Conservation (phyloP, 129 eudicot genomes). For the Sambucus nigra region DNA sequence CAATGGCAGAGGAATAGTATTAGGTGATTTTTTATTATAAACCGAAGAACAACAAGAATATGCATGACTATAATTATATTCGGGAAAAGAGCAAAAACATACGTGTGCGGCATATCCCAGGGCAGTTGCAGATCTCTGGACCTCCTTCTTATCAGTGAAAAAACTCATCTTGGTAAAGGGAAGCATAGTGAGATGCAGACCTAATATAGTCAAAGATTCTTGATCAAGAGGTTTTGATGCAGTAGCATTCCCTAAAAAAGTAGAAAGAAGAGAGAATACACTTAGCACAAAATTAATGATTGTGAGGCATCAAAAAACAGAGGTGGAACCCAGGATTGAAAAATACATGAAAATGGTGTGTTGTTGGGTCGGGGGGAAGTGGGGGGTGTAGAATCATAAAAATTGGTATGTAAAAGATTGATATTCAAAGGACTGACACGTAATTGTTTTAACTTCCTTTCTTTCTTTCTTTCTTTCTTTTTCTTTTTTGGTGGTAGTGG, state of each 20-base stretch:
- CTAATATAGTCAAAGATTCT: conserved; percentile 74
- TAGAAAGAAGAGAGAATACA: conserved; percentile 6
- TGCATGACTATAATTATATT: neutral
- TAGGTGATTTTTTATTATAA: conserved; percentile 4
- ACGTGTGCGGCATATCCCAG: conserved; percentile 98
- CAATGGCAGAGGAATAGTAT: neutral
- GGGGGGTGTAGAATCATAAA: no score
- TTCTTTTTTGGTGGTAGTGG: no score
- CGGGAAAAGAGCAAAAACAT: conserved; percentile 24
- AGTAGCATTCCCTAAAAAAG: conserved; percentile 48
- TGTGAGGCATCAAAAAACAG: no score
- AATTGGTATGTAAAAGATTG: no score
- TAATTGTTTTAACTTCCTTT: no score
- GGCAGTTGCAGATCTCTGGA: conserved; percentile 92
- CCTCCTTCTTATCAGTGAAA: conserved; percentile 93
- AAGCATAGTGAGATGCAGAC: conserved; percentile 70
- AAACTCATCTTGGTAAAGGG: conserved; percentile 83
- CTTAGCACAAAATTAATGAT: neutral
- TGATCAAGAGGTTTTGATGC: conserved; percentile 59
- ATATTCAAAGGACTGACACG: no score
- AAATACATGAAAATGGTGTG: no score
- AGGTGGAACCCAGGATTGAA: no score
- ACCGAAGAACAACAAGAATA: conserved; percentile 1
- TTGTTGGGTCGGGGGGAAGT: no score
- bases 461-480: no score